Evolutionary conservation across 495 filamentous ascomycete species (phyloP).

Genomic region (Aspergillus bridgeri): DNA sequence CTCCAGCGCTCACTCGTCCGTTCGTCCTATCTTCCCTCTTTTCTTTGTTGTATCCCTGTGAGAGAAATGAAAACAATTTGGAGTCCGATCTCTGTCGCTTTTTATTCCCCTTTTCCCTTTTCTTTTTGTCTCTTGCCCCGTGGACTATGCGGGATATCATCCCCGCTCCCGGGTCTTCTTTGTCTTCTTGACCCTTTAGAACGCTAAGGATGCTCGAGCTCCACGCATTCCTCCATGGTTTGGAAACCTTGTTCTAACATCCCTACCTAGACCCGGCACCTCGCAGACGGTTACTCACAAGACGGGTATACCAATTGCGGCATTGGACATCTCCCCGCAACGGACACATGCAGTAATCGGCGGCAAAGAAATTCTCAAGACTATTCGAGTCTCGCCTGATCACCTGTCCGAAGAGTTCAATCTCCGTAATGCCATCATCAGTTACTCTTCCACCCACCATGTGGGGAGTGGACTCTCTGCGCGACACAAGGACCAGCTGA

Average conservation of each 20-base stretch:
- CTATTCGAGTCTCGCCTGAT: conserved; percentile 67
- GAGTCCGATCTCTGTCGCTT: neutral
- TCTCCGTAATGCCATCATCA: conserved; percentile 69
- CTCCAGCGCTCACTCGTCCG: conserved; percentile 4
- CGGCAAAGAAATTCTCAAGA: conserved; percentile 81
- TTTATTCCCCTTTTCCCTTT: conserved; percentile 1
- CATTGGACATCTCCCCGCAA: conserved; percentile 74
- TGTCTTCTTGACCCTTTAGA: neutral
- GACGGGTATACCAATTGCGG: conserved; percentile 67
- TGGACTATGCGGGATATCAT: neutral
- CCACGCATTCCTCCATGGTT: conserved; percentile 1
- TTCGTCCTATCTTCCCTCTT: no score
- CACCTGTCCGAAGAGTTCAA: conserved; percentile 74
- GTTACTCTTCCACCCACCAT: conserved; percentile 62
- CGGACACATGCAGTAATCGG: conserved; percentile 75
- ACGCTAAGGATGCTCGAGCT: neutral
- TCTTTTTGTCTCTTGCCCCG: neutral
- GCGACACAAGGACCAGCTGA: conserved; percentile 66
- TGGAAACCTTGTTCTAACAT: conserved; percentile 21
- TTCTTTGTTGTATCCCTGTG: neutral
- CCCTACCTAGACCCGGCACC: conserved; percentile 51
- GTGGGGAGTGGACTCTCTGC: conserved; percentile 48
- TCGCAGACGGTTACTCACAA: conserved; percentile 72
- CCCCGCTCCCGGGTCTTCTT: neutral
- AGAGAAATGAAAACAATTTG: no score